Conservation (phyloP, 1,284 basidiomycete species). For the Ustanciosporium gigantosporum region DNA sequence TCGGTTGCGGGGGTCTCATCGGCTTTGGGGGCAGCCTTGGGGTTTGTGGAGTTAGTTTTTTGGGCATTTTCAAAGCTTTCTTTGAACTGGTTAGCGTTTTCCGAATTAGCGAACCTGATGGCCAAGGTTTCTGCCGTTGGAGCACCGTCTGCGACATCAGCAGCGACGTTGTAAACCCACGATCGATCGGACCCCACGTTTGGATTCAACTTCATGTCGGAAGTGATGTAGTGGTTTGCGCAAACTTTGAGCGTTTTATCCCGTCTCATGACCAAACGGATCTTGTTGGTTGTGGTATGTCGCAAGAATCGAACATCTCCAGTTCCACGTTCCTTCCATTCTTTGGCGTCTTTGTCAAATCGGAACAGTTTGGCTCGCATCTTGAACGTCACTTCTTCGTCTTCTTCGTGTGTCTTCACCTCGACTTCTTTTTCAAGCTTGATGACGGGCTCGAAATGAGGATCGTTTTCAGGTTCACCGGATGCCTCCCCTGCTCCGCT, state of each 20-base stretch:
- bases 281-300: constrained; percentile 84
- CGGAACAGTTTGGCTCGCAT: constrained; percentile 99
- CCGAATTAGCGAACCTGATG: constrained; percentile 95
- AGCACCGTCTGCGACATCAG: constrained; percentile 81
- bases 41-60: constrained; percentile 41
- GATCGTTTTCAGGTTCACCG: constrained; percentile 86
- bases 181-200: constrained; percentile 99
- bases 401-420: constrained; percentile 92
- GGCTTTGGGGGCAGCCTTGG: constrained; percentile 12
- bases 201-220: constrained; percentile 92
- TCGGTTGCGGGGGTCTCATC: constrained; percentile 16
- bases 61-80: constrained; percentile 56
- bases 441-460: constrained; percentile 94
- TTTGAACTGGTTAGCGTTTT: constrained; percentile 65
- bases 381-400: constrained; percentile 92
- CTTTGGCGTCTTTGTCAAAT: constrained; percentile 77
- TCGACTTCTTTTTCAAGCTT: constrained; percentile 95
- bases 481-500: constrained; percentile 62
- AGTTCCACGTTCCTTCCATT: constrained; percentile 90
- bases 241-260: constrained; percentile 99
- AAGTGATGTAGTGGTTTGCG: constrained; percentile 90
- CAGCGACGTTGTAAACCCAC: constrained; percentile 92
- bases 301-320: constrained; percentile 62
- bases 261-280: constrained; percentile 96
- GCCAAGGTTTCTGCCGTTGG: constrained; percentile 91